Conservation (phyloP, 23 red algal species). For the Gracilaria caudata region DNA sequence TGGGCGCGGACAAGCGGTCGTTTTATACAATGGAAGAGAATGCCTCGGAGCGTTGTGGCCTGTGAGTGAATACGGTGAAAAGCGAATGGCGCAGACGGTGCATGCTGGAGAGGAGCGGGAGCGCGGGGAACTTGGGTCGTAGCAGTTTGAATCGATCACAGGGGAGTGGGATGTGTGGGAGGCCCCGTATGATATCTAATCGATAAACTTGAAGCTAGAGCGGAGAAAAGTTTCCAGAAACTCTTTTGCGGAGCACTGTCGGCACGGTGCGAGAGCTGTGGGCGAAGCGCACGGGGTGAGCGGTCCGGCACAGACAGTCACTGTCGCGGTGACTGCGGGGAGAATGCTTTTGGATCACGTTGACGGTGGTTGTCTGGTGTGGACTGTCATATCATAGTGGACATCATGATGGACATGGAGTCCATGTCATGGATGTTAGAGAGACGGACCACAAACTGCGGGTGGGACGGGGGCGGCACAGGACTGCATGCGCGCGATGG, state of each 20-base stretch:
- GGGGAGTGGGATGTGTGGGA: too few relatives aligned
- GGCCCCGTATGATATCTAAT: too few relatives aligned
- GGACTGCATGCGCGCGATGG: too few relatives aligned
- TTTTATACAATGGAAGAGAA: slow-evolving; percentile 49
- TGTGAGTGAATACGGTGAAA: neutral
- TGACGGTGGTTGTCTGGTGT: neutral
- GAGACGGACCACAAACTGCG: too few relatives aligned
- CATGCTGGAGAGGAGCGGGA: neutral
- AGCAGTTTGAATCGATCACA: neutral
- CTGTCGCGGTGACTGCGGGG: too few relatives aligned
- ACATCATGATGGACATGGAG: too few relatives aligned
- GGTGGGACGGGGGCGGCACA: neutral
- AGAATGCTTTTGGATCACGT: neutral
- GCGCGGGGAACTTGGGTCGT: neutral
- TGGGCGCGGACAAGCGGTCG: slow-evolving; percentile 53
- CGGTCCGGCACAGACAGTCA: neutral
- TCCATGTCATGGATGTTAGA: too few relatives aligned
- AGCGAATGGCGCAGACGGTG: neutral
- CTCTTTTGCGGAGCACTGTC: too few relatives aligned
- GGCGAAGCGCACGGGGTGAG: neutral
- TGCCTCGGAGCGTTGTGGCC: slow-evolving; percentile 60
- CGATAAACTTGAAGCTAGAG: too few relatives aligned
- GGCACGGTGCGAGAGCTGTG: too few relatives aligned
- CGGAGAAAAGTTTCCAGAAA: too few relatives aligned
- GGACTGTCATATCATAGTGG: too few relatives aligned